Conservation (phyloP, 768 basidiomycete genomes). For the Amylocystis lapponica region DNA sequence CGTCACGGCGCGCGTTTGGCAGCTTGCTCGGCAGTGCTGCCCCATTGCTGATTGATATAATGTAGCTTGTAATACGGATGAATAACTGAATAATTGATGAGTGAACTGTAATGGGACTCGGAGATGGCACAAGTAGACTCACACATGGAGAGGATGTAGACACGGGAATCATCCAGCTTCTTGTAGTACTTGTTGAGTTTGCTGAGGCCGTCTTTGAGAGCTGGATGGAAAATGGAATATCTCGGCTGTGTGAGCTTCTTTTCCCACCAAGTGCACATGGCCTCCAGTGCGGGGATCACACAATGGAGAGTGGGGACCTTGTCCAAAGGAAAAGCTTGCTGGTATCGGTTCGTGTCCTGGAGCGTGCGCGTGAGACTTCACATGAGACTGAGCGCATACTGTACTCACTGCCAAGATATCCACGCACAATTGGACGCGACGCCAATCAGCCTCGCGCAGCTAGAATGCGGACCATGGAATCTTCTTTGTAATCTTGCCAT, state of each 20-base stretch:
- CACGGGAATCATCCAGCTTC: constrained; percentile 11
- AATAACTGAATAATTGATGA: constrained; percentile 4
- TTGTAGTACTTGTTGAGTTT: constrained; percentile 24
- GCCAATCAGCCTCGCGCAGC: constrained; percentile 19
- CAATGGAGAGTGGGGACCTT: constrained; percentile 20
- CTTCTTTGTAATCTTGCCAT: constrained; percentile 16
- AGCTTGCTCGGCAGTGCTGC: neutral
- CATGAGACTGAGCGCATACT: neutral
- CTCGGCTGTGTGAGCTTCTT: constrained; percentile 7
- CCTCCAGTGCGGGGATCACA: constrained; percentile 23
- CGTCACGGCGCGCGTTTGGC: no score
- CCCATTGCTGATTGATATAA: constrained; percentile 6
- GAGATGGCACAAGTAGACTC: neutral
- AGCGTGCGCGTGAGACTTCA: neutral
- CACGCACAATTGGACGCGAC: constrained; percentile 6
- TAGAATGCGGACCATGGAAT: constrained; percentile 24
- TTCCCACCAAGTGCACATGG: constrained; percentile 24
- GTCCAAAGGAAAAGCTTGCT: constrained; percentile 24
- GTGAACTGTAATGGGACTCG: neutral
- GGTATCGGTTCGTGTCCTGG: constrained; percentile 19
- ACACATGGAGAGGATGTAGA: constrained; percentile 23
- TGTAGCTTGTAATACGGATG: constrained; percentile 25
- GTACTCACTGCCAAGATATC: constrained; percentile 13
- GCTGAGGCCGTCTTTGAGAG: constrained; percentile 15
- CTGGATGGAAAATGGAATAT: constrained; percentile 15